phyloP scores from a whole-genome alignment of 495 filamentous ascomycete genomes.

The Tuber indicum region DNA sequence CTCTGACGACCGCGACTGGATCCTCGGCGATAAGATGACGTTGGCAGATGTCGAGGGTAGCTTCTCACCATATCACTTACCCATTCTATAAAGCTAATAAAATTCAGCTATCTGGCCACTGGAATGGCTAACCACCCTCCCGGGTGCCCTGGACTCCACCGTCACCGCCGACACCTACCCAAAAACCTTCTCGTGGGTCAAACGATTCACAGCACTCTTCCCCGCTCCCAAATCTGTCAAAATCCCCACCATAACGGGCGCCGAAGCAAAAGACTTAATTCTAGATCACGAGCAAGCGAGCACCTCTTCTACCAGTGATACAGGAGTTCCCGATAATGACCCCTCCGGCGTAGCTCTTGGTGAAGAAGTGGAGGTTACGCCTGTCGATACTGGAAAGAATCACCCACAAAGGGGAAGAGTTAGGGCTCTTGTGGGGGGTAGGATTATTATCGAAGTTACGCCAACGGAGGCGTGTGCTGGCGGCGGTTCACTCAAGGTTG shows the following conservation, averaged over 20 bases:
- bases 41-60: conserved; percentile 56
- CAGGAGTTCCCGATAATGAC: conserved; percentile 45
- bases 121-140: conserved; percentile 52
- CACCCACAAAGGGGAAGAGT: conserved; percentile 52
- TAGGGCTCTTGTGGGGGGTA: conserved; percentile 46
- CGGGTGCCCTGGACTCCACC: conserved; percentile 46
- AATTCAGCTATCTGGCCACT: conserved; percentile 51
- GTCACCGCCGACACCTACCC: conserved; percentile 49
- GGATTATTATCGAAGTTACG: conserved; percentile 51
- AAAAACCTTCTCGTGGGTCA: conserved; percentile 52
- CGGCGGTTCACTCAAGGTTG: conserved; percentile 44
- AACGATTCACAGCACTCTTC: conserved; percentile 45
- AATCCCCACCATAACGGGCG: conserved; percentile 46
- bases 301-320: conserved; percentile 35
- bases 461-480: conserved; percentile 43
- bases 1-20: conserved; percentile 52
- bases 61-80: conserved; percentile 1
- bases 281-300: conserved; percentile 11
- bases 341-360: conserved; percentile 46
- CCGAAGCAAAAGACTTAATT: conserved; percentile 48
- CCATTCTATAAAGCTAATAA: not conserved
- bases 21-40: conserved; percentile 47
- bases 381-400: conserved; percentile 52
- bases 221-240: not conserved
- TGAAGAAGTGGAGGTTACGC: conserved; percentile 50